Conservation (phyloP, 1,139 yeast genomes). For the Pichia inconspicua region DNA sequence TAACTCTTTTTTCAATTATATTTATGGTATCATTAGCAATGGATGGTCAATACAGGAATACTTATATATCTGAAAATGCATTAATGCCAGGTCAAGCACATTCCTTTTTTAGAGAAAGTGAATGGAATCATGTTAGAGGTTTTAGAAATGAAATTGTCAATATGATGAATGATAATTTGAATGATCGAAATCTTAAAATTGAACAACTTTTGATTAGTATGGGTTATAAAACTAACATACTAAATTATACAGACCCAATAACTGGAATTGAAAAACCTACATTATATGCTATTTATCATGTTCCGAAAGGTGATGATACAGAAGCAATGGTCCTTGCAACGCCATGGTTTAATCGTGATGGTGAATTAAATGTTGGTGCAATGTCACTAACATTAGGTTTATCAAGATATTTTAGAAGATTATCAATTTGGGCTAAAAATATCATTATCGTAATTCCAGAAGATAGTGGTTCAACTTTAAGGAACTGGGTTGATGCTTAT, state of each 20-base stretch:
- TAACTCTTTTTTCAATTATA: conserved; percentile 50
- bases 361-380: conserved; percentile 67
- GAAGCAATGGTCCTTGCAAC: conserved; percentile 90
- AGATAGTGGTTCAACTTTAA: conserved; percentile 58
- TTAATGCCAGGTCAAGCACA: conserved; percentile 94
- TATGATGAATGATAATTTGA: conserved; percentile 28
- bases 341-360: conserved; percentile 68
- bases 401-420: conserved; percentile 69
- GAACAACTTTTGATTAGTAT: conserved; percentile 58
- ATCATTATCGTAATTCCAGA: conserved; percentile 79
- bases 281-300: conserved; percentile 78
- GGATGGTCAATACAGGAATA: conserved; percentile 72
- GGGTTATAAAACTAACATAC: conserved; percentile 61
- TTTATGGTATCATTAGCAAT: conserved; percentile 71
- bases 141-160: conserved; percentile 54
- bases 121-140: conserved; percentile 89
- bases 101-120: conserved; percentile 86
- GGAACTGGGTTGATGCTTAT: conserved; percentile 92
- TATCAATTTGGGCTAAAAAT: conserved; percentile 95
- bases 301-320: conserved; percentile 93
- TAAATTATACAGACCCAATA: conserved; percentile 15
- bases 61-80: conserved; percentile 93
- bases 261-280: conserved; percentile 25
- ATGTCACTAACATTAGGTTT: conserved; percentile 64
- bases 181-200: conserved; percentile 39